A percentile compares a stretch with the other conserved stretches of the same genome.
These are phyloP conservation scores for Kluyveromyces sp. DNA, from an alignment of 1,139 yeast species.

Conservation along the genomic window DNA sequence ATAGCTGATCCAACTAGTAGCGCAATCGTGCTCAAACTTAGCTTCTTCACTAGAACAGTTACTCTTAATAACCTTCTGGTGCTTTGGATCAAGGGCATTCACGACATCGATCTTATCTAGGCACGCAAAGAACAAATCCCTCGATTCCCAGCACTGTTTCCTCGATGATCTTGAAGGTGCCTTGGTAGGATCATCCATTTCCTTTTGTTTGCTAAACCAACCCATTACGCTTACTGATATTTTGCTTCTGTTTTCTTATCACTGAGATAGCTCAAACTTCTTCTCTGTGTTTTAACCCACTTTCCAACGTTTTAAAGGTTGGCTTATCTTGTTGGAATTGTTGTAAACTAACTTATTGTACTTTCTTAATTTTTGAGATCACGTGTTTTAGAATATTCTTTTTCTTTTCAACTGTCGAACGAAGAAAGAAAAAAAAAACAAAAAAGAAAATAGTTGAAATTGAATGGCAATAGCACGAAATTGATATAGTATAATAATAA, in stretches of 20 bases:
- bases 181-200: constrained; percentile 21
- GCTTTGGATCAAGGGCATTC: constrained; percentile 40
- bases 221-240: constrained; percentile 11
- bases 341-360: too few relatives aligned
- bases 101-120: constrained; percentile 46
- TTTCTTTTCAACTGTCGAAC: too few relatives aligned
- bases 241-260: background rate
- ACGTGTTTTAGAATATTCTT: too few relatives aligned
- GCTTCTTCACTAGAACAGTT: constrained; percentile 40
- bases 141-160: constrained; percentile 58
- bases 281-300: too few relatives aligned
- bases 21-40: constrained; percentile 48
- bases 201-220: constrained; percentile 16
- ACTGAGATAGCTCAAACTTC: too few relatives aligned
- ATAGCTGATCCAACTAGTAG: constrained; percentile 60
- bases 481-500: too few relatives aligned
- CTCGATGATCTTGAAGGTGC: constrained; percentile 49
- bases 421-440: too few relatives aligned
- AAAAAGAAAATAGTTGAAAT: too few relatives aligned
- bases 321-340: too few relatives aligned
- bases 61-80: constrained; percentile 26
- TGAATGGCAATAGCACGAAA: too few relatives aligned
- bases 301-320: too few relatives aligned
- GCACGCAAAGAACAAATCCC: constrained; percentile 54
- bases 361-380: too few relatives aligned